These are phyloP conservation scores for Paragyromitra xinjiangensis DNA, from an alignment of 495 filamentous ascomycete species.

Conservation along the genomic window DNA sequence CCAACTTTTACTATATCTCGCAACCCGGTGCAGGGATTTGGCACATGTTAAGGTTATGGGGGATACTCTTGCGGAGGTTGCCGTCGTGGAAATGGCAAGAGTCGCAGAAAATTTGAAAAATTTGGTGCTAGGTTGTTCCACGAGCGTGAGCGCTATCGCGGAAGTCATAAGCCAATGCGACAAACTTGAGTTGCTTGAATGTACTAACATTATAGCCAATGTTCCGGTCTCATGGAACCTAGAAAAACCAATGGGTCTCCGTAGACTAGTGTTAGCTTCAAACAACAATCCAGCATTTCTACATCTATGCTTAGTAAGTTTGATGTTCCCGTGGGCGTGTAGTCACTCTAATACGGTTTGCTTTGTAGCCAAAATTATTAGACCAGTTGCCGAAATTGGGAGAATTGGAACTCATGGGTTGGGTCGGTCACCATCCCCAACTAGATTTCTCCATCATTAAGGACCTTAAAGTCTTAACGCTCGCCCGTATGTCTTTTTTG, in stretches of 20 bases:
- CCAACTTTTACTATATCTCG: constrained; percentile 29
- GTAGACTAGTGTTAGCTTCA: constrained; percentile 27
- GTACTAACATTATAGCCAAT: constrained; percentile 13
- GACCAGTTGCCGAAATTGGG: constrained; percentile 34
- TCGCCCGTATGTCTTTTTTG: background rate
- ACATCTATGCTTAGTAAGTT: constrained; percentile 20
- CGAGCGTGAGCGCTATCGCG: constrained; percentile 3
- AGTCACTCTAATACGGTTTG: constrained; percentile 3
- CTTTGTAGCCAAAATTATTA: constrained; percentile 21
- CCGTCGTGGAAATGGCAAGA: constrained; percentile 30
- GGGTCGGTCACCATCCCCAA: background rate
- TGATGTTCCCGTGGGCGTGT: background rate
- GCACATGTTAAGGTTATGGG: constrained; percentile 32
- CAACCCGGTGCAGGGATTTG: constrained; percentile 26
- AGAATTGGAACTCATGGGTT: constrained; percentile 39
- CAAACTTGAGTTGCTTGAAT: constrained; percentile 32
- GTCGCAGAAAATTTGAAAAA: constrained; percentile 37
- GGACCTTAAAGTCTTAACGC: constrained; percentile 24
- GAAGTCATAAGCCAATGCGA: constrained; percentile 20
- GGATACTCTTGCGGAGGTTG: constrained; percentile 1
- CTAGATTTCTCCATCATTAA: constrained; percentile 35
- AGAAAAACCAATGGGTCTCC: constrained; percentile 17
- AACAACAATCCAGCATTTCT: background rate
- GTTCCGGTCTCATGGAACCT: constrained; percentile 5
- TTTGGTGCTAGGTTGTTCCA: constrained; percentile 28